Evolutionary conservation across 306 rosid genomes (phyloP), one percentile per base, ranked within the genome.

Genomic region (Cicer arietinum): DNA sequence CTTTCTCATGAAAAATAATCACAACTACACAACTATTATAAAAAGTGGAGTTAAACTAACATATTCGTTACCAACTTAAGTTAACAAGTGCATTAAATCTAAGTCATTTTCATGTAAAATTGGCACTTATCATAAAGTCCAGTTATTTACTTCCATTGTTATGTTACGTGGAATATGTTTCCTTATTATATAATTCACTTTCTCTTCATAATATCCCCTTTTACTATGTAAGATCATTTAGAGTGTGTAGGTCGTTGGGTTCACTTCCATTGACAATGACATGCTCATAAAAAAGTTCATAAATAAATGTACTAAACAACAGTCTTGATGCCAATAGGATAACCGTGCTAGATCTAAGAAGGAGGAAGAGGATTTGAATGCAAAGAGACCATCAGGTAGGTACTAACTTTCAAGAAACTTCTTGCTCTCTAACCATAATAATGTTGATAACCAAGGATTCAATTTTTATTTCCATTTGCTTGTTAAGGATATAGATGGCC

Each of bases 341-440:
- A 92, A 85, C 43, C 83, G 75, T n/a, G 56, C 84, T 71, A 85
- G 90, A 83, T 50, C 90, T 22, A 86, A 62, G 59, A 88, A 85
- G 77, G 96, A 91, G 71, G 88, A 85, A 73, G 92, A 87, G 22
- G 97, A 91, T 62, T 78, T 84, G 57, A 89, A 37, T 78, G 91
- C 96, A 45, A 89, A 82, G 82, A 88, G 69, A 74, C 90, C 86
- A 79, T 50, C 82, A n/a, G 88, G 96, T 88, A 80, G 51, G 86
- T 44, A 2, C 37, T 71, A n/a, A 47, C 46, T 68, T 53, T 61
- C 6, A 64, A 64, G 17, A 10, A 56, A 10, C 22, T 39, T 2
- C 13, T 56, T 74, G 10, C 40, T 62, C 16, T 39, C 17, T 14
- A 17, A 11, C 70, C 37, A 59, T 66, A 25, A 14, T 44, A 40